These are phyloP conservation scores for Xylaria curta DNA, from an alignment of 495 filamentous ascomycete species.

Conservation along the genomic window DNA sequence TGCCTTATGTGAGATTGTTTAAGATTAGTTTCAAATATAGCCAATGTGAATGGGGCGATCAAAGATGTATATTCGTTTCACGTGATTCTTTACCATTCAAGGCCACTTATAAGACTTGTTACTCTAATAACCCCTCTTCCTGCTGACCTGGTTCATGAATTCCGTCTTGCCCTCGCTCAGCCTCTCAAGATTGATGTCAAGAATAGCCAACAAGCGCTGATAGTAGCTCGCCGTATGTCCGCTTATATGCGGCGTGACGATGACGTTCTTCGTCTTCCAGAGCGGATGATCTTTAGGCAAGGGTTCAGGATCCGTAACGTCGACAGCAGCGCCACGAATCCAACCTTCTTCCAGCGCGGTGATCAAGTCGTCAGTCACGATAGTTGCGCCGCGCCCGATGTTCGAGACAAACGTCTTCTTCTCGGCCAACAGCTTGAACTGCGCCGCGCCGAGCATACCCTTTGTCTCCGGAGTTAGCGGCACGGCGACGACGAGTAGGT, in stretches of 20 bases:
- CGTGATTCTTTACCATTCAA: background rate
- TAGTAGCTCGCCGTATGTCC: conserved; percentile 64
- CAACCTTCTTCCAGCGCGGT: conserved; percentile 62
- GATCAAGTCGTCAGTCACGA: conserved; percentile 74
- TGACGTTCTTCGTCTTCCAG: conserved; percentile 75
- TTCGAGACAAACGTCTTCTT: conserved; percentile 72
- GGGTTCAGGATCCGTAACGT: conserved; percentile 89
- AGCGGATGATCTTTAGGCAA: conserved; percentile 71
- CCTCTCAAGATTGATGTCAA: conserved; percentile 66
- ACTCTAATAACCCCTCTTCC: conserved; percentile 65
- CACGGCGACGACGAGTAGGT: conserved; percentile 75
- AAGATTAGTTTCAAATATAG: too few relatives aligned
- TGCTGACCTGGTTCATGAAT: conserved; percentile 72
- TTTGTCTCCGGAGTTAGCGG: conserved; percentile 74
- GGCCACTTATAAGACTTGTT: background rate
- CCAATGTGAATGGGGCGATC: too few relatives aligned
- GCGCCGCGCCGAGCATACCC: conserved; percentile 65
- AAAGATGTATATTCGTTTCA: too few relatives aligned
- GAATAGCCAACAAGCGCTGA: conserved; percentile 63
- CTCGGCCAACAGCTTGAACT: conserved; percentile 68
- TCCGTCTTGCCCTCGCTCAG: conserved; percentile 60
- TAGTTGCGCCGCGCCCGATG: conserved; percentile 73
- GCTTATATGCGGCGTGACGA: conserved; percentile 83
- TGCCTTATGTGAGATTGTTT: too few relatives aligned
- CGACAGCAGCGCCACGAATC: conserved; percentile 76